A percentile compares a stretch with the other conserved stretches of the same genome.
Evolutionary conservation across 176 grass and related monocot species (phyloP).

Genomic region (Phragmites australis): DNA sequence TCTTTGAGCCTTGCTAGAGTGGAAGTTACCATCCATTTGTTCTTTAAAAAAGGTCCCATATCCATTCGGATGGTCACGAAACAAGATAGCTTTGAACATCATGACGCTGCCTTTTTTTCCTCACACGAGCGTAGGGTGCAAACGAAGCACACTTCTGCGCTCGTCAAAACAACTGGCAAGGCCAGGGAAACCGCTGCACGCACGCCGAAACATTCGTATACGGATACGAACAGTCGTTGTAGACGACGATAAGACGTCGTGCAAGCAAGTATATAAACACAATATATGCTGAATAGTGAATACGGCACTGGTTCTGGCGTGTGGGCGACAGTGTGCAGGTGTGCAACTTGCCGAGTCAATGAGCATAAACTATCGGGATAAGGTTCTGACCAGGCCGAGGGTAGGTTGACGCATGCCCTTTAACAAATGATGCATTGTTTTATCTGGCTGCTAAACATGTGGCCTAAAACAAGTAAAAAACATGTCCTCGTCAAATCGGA

Average conservation of each 20-base stretch:
- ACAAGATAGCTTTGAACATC: neutral
- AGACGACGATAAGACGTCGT: neutral
- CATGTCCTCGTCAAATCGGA: neutral
- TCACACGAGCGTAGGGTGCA: neutral
- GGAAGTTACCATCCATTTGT: neutral
- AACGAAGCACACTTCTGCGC: neutral
- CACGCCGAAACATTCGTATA: neutral
- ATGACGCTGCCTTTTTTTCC: neutral
- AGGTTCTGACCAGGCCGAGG: neutral
- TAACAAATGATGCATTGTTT: neutral
- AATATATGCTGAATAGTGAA: neutral
- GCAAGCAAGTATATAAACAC: neutral
- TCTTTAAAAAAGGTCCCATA: too few relatives aligned
- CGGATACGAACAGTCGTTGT: neutral
- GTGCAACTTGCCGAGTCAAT: neutral
- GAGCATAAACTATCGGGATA: neutral
- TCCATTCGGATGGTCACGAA: neutral
- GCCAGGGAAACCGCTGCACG: neutral
- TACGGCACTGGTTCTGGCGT: neutral
- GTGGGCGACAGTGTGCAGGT: neutral
- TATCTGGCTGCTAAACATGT: constrained; percentile 1
- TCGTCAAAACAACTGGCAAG: neutral
- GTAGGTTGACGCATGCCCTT: neutral
- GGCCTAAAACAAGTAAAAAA: constrained; percentile 24
- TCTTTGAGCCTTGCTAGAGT: too few relatives aligned